Evolutionary conservation across 2,329 filamentous ascomycete genomes (phyloP).

Genomic region (Hirsutella rhossiliensis): DNA sequence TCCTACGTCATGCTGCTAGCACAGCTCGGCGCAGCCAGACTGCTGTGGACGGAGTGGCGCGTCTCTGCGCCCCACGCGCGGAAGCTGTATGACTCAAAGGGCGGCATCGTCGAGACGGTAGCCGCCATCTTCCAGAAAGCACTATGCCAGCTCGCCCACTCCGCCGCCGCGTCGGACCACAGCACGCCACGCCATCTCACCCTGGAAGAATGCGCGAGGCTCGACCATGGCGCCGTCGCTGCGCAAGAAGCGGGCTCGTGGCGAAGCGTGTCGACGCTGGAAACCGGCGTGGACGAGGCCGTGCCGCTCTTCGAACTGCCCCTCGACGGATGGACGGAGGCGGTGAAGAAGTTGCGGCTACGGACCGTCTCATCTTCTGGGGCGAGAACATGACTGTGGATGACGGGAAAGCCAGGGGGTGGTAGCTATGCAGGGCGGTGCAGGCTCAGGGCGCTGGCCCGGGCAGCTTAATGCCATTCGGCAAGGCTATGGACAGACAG

Average conservation of each 20-base stretch:
- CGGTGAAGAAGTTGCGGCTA: background rate
- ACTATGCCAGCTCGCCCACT: slow-evolving; percentile 2
- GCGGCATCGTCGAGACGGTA: background rate
- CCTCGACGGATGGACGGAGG: slow-evolving; percentile 2
- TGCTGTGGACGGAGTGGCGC: slow-evolving; percentile 18
- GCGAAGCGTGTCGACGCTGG: background rate
- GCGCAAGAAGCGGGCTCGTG: slow-evolving; percentile 3
- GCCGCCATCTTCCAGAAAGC: slow-evolving; percentile 4
- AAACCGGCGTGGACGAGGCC: background rate
- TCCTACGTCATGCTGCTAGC: slow-evolving; percentile 17
- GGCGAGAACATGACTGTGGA: too few relatives aligned
- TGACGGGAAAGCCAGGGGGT: too few relatives aligned
- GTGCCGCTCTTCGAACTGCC: slow-evolving; percentile 2
- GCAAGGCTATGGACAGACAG: too few relatives aligned
- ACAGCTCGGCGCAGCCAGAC: slow-evolving; percentile 17
- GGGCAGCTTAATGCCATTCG: too few relatives aligned
- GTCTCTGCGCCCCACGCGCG: slow-evolving; percentile 1
- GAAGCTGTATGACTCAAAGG: background rate
- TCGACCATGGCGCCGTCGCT: slow-evolving; percentile 10
- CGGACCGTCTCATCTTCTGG: background rate
- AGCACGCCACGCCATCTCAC: slow-evolving; percentile 1
- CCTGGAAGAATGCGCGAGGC: slow-evolving; percentile 7
- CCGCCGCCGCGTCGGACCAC: slow-evolving; percentile 1
- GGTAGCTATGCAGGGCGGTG: too few relatives aligned
- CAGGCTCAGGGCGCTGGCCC: too few relatives aligned